Evolutionary conservation across 208 protist species (phyloP).

Genomic region (Acanthamoeba culbertsoni): DNA sequence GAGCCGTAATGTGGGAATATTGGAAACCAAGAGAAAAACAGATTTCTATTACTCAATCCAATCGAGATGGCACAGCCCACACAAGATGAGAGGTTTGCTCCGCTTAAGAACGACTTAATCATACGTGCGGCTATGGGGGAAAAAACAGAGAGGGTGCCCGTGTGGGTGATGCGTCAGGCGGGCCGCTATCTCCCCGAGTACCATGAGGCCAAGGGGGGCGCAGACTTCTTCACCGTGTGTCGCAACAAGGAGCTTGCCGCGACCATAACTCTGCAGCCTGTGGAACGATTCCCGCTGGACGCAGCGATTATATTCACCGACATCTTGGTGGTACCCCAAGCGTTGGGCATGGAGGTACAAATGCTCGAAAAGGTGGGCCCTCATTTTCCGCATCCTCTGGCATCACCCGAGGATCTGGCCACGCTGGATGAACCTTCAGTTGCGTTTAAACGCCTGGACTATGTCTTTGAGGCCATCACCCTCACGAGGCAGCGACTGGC

Average conservation of each 20-base stretch:
- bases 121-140: slow-evolving; percentile 79
- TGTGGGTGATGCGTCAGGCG: slow-evolving; percentile 91
- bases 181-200: slow-evolving; percentile 90
- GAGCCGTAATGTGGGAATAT: neutral
- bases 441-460: slow-evolving; percentile 71
- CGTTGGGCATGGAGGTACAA: slow-evolving; percentile 83
- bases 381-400: slow-evolving; percentile 47
- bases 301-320: slow-evolving; percentile 92
- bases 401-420: slow-evolving; percentile 65
- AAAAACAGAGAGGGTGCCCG: slow-evolving; percentile 76
- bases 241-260: slow-evolving; percentile 85
- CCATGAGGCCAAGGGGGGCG: slow-evolving; percentile 69
- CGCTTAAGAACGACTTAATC: slow-evolving; percentile 83
- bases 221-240: slow-evolving; percentile 84
- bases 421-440: slow-evolving; percentile 54
- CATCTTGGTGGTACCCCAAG: slow-evolving; percentile 90
- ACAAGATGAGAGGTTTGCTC: slow-evolving; percentile 67
- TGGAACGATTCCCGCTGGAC: slow-evolving; percentile 85
- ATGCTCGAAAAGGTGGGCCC: slow-evolving; percentile 70
- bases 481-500: slow-evolving; percentile 81
- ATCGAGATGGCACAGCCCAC: neutral
- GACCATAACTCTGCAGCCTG: slow-evolving; percentile 88
- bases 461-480: slow-evolving; percentile 86
- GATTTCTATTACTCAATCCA: neutral
- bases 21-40: neutral